Evolutionary conservation across 2,329 filamentous ascomycete genomes (phyloP), one percentile per base, ranked within the genome.

Genomic region (Diaporthe caulivora): DNA sequence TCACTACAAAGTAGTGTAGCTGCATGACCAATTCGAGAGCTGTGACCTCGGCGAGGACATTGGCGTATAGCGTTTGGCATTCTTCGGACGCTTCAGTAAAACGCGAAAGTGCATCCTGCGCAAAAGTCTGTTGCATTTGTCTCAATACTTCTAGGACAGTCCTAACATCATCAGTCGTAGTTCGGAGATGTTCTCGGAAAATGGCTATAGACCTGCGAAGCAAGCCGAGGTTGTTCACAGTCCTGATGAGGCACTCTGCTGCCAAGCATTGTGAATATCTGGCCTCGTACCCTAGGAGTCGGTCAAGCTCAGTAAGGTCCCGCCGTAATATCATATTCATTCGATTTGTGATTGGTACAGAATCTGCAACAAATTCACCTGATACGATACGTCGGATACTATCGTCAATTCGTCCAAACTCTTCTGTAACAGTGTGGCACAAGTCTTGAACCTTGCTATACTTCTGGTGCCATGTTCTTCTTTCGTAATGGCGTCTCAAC

Each of bases 231-330:
- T 42, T 60, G 18, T 60, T 15, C 15, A n/a, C 57, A 21, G 57
- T 60, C 15, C n/a, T 42, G 24, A 60, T 60, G 1, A 60, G 37
- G 37, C 37, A 42, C 37, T 60, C 34, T 26, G 57, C 24, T 11
- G 8, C 57, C 57, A 60, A 60, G 57, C 34, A 60, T 15, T 60
- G 57, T 42, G 57, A 60, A 29, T 60, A 60, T 60, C 57, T 60
- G 37, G 26, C 57, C 24, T 60, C 34, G 15, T 60, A 42, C 10
- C 57, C 57, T 5, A 60, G 57, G 4, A 60, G 57, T 15, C 57
- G 57, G 26, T 60, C 34, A 26, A 60, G n/a, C n/a, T 60, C 37
- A 37, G 26, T 34, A 18, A 60, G 37, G 26, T 42, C 57, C 37
- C 40, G 57, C 18, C 57, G n/a, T 6, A 60, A 18, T 18, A 60